Conservation (phyloP, 2,329 filamentous ascomycete genomes). For the Aspergillus sp. region DNA sequence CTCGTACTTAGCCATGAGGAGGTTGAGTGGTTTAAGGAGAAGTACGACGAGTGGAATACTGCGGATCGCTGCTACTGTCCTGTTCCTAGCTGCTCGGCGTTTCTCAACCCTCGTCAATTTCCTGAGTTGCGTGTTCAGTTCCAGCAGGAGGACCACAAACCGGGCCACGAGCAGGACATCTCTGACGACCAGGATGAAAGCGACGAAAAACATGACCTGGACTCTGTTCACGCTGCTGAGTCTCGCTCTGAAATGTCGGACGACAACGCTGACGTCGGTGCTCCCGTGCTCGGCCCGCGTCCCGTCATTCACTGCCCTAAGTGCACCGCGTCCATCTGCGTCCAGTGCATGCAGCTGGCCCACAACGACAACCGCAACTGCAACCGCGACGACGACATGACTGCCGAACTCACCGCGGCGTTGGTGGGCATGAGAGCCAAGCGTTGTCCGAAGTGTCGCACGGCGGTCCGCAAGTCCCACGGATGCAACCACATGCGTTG, state of each 20-base stretch:
- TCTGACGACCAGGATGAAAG: too few species aligned
- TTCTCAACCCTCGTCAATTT: conserved; percentile 35
- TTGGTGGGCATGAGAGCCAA: conserved; percentile 42
- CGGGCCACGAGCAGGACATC: too few species aligned
- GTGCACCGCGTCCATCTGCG: conserved; percentile 38
- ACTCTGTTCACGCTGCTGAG: too few species aligned
- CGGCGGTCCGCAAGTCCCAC: conserved; percentile 42
- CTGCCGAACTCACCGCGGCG: conserved; percentile 25
- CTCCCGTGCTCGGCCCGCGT: background rate
- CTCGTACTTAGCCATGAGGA: conserved; percentile 30
- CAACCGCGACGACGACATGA: conserved; percentile 25
- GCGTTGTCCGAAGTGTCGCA: conserved; percentile 42
- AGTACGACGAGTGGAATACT: conserved; percentile 43
- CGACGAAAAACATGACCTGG: too few species aligned
- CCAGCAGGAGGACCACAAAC: conserved; percentile 14
- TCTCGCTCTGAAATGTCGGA: too few species aligned
- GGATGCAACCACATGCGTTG: conserved; percentile 45
- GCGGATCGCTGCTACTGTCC: conserved; percentile 43
- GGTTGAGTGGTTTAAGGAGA: conserved; percentile 31
- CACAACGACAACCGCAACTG: conserved; percentile 23
- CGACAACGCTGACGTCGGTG: too few species aligned
- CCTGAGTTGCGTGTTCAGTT: background rate
- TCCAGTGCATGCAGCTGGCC: conserved; percentile 35
- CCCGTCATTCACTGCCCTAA: conserved; percentile 29
- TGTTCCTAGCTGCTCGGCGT: conserved; percentile 40